These are phyloP conservation scores for Myriosclerotinia scirpicola DNA, from an alignment of 2,329 filamentous ascomycete species.

Conservation along the genomic window DNA sequence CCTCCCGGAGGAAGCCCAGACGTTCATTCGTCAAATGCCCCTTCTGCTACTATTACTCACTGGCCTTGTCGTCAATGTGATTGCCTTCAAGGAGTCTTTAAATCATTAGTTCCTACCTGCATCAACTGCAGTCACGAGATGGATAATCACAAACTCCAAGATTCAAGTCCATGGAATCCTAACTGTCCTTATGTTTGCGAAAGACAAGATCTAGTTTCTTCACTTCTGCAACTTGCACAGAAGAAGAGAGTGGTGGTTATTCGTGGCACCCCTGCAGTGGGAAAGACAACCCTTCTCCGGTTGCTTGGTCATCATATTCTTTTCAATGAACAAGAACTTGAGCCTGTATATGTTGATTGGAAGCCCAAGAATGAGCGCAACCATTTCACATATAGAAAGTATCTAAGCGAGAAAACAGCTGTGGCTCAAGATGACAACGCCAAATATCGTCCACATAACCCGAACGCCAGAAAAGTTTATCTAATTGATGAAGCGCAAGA, in stretches of 20 bases:
- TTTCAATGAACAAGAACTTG: background rate
- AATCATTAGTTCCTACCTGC: background rate
- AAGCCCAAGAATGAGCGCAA: background rate
- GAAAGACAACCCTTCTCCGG: background rate
- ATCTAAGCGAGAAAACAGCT: background rate
- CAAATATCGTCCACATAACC: background rate
- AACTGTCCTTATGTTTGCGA: background rate
- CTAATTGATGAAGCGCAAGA: conserved; percentile 6
- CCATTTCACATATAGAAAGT: background rate
- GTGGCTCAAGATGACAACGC: background rate
- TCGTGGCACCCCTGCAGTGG: conserved; percentile 6
- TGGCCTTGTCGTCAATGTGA: background rate
- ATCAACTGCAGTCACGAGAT: background rate
- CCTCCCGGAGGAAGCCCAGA: background rate
- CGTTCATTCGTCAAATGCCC: background rate
- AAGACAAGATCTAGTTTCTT: background rate
- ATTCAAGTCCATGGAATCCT: background rate
- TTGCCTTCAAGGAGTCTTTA: conserved; percentile 10
- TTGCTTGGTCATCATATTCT: background rate
- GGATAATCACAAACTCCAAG: background rate
- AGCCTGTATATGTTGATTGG: background rate
- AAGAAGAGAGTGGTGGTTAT: background rate
- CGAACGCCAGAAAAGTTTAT: background rate
- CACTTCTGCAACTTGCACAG: background rate
- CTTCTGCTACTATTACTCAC: conserved; percentile 2